phyloP scores from a whole-genome alignment of 441 rosid species.

The Raphanus hybrid region DNA sequence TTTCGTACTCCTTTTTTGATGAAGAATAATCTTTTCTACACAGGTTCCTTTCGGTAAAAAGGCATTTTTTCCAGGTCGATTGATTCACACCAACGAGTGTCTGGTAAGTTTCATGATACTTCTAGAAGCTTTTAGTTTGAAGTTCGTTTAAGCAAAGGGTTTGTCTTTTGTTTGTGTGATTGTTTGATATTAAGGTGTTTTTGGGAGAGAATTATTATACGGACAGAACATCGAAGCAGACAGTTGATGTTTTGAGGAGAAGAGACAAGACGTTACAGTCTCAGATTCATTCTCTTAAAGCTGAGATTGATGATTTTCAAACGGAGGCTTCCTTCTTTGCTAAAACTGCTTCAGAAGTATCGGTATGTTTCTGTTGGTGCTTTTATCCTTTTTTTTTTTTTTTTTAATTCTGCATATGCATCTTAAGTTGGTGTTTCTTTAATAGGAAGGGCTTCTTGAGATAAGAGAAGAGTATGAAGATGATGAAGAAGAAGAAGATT shows the following conservation, averaged over 20 bases:
- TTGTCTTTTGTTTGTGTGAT: background rate
- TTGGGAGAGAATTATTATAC: slow-evolving; percentile 81
- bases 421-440: background rate
- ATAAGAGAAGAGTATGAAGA: slow-evolving; percentile 75
- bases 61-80: slow-evolving; percentile 85
- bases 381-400: background rate
- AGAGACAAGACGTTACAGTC: slow-evolving; percentile 74
- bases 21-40: background rate
- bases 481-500: slow-evolving; percentile 45
- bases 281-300: slow-evolving; percentile 63
- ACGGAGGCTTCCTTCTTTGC: slow-evolving; percentile 82
- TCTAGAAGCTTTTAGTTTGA: background rate
- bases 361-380: slow-evolving; percentile 49
- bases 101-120: slow-evolving; percentile 47
- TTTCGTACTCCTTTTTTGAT: background rate
- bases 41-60: slow-evolving; percentile 89
- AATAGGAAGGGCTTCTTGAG: slow-evolving; percentile 89
- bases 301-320: slow-evolving; percentile 71
- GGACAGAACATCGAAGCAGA: slow-evolving; percentile 83
- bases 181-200: slow-evolving; percentile 54
- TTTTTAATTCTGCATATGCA: background rate
- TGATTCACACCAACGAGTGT: slow-evolving; percentile 87
- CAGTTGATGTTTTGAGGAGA: slow-evolving; percentile 75
- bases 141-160: background rate
- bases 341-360: slow-evolving; percentile 78